Evolutionary conservation across 495 filamentous ascomycete species (phyloP), one percentile per base, ranked within the genome.

Genomic region (Echria macrotheca): DNA sequence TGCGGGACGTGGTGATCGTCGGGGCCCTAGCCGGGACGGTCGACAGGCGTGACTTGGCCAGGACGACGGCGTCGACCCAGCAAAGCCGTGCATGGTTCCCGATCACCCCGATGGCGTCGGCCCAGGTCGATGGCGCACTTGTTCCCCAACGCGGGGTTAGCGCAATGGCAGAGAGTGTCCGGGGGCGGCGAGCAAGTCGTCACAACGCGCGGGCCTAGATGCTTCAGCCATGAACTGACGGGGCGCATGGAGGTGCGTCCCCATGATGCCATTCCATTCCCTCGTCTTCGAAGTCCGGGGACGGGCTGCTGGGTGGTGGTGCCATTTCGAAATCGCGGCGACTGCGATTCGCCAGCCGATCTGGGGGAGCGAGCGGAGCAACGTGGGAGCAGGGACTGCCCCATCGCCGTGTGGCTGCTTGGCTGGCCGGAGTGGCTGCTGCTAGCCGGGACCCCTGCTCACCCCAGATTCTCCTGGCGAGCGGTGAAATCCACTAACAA

Each of bases 401-500:
- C n/a, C n/a, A n/a, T n/a, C n/a, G n/a, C 18, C 32, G n/a, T 36
- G 32, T 14, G n/a, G 12, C 7, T 10, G 39, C 21, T 42, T 7
- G 39, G 39, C 7, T 42, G 19, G 39, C 15, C 8, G 17, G 12
- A 17, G 17, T 39, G 12, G 7, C 7, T 31, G 7, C 12, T 17
- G 25, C 15, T 44, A 44, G 26, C 26, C 10, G 31, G 24, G 14
- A 23, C 41, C 57, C 57, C 50, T 58, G 60, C 45, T 56, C 40
- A 53, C 60, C 60, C 58, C 55, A 56, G 58, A 57, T 61, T 64
- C 33, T 53, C 50, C 44, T 15, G 9, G 21, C n/a, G 24, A 40
- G 15, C 14, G 11, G 15, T 15, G 21, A 5, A 18, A 9, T 5
- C 38, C 38, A 21, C 38, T 41, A 21, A 41, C 15, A 11, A 17